Percentiles rank a stretch among this genome's conserved stretches.
These are phyloP conservation scores for Albugo laibachii DNA, from an alignment of 352 stramenopile species.

Conservation along the genomic window DNA sequence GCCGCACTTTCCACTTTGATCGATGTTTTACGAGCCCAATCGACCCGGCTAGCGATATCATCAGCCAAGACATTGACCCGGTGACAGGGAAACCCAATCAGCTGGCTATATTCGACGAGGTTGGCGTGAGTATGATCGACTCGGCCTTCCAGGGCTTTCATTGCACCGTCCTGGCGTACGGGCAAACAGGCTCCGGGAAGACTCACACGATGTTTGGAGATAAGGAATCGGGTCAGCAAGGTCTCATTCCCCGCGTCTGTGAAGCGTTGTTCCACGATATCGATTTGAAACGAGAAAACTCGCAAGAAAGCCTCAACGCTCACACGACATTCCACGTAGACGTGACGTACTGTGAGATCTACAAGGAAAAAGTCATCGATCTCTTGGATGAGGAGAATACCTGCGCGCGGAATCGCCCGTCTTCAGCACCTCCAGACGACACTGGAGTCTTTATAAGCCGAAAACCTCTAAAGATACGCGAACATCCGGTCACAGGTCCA, in stretches of 20 bases:
- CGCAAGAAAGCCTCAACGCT: slow-evolving; percentile 5
- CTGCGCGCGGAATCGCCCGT: slow-evolving; percentile 7
- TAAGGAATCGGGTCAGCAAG: slow-evolving; percentile 30
- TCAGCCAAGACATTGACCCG: not conserved
- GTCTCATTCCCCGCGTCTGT: slow-evolving; percentile 58
- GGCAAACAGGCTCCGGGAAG: slow-evolving; percentile 62
- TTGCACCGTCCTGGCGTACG: slow-evolving; percentile 65
- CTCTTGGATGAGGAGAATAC: slow-evolving; percentile 21
- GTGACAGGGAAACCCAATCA: slow-evolving; percentile 20
- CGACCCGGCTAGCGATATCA: slow-evolving; percentile 9
- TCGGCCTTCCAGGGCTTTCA: slow-evolving; percentile 69
- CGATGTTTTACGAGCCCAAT: slow-evolving; percentile 36
- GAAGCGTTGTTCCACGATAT: slow-evolving; percentile 58
- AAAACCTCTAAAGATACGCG: slow-evolving; percentile 24
- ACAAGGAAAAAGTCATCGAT: slow-evolving; percentile 78
- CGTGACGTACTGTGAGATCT: slow-evolving; percentile 74
- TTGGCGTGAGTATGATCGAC: slow-evolving; percentile 44
- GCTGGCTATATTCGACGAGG: slow-evolving; percentile 54
- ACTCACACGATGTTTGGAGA: slow-evolving; percentile 75
- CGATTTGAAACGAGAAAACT: slow-evolving; percentile 16
- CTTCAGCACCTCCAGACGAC: slow-evolving; percentile 6
- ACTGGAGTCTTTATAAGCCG: slow-evolving; percentile 1
- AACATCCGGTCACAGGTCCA: slow-evolving; percentile 62
- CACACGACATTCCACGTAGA: slow-evolving; percentile 21
- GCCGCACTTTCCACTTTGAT: slow-evolving; percentile 56